Evolutionary conservation across 2,329 filamentous ascomycete genomes (phyloP), one percentile per base, ranked within the genome.

Genomic region (Elsinoe perseae): DNA sequence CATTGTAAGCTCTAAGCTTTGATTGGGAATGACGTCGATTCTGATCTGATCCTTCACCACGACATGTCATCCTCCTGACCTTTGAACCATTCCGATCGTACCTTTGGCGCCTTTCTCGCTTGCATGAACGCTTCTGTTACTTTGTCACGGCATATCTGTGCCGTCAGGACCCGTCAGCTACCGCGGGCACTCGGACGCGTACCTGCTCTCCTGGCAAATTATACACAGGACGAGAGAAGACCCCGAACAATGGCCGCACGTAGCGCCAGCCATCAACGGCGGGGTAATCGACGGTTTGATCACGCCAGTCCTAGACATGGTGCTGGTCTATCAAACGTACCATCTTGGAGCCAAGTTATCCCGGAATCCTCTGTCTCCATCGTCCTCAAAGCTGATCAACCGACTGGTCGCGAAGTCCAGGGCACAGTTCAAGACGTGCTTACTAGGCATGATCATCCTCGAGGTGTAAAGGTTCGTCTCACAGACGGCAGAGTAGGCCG

Each of bases 381-480:
- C 56, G 76, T 91, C 1, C 76, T 90, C 28, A 92, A 92, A 64
- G 76, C 79, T 59, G 87, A 92, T 69, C 87, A 92, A 67, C 80
- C 80, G 1, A 89, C 86, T 0, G 87, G 87, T 5, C 78, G 79
- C 44, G 83, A 88, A 63, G 86, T 89, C 1, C 73, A 76, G 43
- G 87, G 87, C 21, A 69, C 76, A 4, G 81, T 92, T 1, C 76
- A 78, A 54, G 80, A 89, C 44, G 69, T 91, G 0, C 75, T 92
- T 48, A 91, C 87, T 1, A 75, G 80, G 1, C 85, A 86, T 23
- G 81, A 91, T 62, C 87, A 92, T 64, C 85, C 86, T 2, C 78
- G 85, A 8, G 87, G 87, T 32, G 87, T 91, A 72, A 92, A 91
- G 69, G 86, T 91, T 21, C 80, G 87, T 2, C 74, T 92, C 4